Conservation (phyloP, 2,329 filamentous ascomycete genomes). For the Fusarium torulosum region DNA sequence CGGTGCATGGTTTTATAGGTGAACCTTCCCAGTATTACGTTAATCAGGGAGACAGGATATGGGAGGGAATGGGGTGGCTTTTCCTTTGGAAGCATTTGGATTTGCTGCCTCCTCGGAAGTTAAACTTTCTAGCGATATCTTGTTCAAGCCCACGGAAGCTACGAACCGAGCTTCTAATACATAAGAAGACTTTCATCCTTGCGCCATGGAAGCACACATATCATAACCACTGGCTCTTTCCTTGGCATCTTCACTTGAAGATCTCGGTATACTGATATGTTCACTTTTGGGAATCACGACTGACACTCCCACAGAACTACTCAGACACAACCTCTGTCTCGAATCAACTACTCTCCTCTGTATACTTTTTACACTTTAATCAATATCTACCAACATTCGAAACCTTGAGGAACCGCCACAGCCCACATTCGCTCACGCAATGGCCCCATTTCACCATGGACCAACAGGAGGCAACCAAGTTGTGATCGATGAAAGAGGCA, state of each 20-base stretch:
- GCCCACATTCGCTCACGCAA: background rate
- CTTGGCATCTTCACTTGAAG: background rate
- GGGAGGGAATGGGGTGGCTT: no score
- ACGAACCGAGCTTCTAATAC: background rate
- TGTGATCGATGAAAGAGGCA: background rate
- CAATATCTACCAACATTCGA: background rate
- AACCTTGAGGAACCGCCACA: background rate
- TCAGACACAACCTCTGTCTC: background rate
- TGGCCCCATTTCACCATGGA: background rate
- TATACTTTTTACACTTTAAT: background rate
- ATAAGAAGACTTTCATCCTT: background rate
- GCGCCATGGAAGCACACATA: background rate
- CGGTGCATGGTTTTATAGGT: no score
- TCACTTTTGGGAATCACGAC: background rate
- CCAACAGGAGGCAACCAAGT: background rate
- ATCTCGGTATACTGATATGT: background rate
- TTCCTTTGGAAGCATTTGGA: no score
- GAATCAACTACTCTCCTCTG: no score
- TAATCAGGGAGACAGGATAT: no score
- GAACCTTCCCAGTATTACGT: no score
- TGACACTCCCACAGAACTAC: background rate
- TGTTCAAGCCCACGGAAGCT: background rate
- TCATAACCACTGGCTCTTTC: background rate
- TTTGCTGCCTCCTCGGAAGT: no score
- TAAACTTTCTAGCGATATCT: no score